Evolutionary conservation across 2,329 filamentous ascomycete genomes (phyloP).

Genomic region (Fusarium penzigii): DNA sequence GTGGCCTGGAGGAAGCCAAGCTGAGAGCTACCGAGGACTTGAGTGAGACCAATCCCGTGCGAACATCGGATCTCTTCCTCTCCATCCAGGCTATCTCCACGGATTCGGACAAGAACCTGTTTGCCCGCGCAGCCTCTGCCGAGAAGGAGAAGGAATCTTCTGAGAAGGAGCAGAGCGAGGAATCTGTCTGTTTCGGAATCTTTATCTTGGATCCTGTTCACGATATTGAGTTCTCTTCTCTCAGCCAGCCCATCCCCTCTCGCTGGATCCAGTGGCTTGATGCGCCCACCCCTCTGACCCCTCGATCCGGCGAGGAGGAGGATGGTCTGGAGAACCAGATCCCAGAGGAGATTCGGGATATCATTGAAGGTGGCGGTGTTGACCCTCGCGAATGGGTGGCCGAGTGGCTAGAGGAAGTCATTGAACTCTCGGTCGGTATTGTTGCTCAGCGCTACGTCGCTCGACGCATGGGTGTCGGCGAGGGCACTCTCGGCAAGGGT

Average conservation of each 20-base stretch:
- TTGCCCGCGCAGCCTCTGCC: constrained; percentile 56
- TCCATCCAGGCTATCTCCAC: constrained; percentile 85
- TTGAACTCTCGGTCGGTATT: constrained; percentile 76
- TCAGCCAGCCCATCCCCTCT: constrained; percentile 81
- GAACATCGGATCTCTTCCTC: constrained; percentile 92
- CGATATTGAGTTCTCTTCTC: constrained; percentile 78
- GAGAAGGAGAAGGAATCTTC: constrained; percentile 58
- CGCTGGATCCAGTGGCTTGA: constrained; percentile 94
- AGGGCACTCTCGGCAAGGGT: constrained; percentile 65
- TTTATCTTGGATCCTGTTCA: constrained; percentile 89
- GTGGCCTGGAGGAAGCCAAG: constrained; percentile 79
- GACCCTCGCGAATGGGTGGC: constrained; percentile 97
- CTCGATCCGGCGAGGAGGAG: constrained; percentile 52
- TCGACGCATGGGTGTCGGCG: constrained; percentile 91
- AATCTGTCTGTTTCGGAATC: constrained; percentile 71
- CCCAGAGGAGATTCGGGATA: constrained; percentile 86
- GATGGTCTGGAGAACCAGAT: constrained; percentile 40
- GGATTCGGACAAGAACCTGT: constrained; percentile 65
- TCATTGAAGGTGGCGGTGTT: constrained; percentile 73
- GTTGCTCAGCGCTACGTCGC: constrained; percentile 96
- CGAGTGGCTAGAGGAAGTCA: constrained; percentile 91
- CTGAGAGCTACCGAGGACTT: constrained; percentile 76
- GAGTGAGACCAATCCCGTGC: constrained; percentile 83
- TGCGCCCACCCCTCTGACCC: constrained; percentile 61
- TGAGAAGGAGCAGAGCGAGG: constrained; percentile 54